Conservation (phyloP, 2,329 filamentous ascomycete species). For the Karstenula rhodostoma region DNA sequence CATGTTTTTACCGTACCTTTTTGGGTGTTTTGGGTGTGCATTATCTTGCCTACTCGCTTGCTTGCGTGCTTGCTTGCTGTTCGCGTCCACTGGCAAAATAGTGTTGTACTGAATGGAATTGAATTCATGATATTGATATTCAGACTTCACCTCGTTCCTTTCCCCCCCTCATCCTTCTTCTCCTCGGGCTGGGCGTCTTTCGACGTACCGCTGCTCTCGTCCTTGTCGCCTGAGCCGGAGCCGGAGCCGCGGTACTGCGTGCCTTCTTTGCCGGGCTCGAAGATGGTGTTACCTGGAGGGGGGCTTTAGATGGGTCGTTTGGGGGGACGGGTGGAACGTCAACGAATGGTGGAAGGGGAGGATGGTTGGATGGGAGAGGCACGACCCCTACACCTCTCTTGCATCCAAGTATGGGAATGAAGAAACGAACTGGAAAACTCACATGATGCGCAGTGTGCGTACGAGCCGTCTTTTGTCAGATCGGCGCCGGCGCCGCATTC, state of each 20-base stretch:
- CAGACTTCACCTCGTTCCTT: no score
- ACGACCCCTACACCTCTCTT: no score
- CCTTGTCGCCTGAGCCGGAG: conserved; percentile 36
- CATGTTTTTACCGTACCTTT: neutral
- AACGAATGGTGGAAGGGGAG: neutral
- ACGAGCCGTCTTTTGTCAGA: conserved; percentile 37
- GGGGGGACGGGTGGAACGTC: neutral
- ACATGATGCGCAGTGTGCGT: conserved; percentile 42
- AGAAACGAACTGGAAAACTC: conserved; percentile 14
- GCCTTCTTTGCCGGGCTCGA: conserved; percentile 40
- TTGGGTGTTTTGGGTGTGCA: no score
- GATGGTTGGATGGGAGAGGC: neutral
- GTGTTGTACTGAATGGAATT: no score
- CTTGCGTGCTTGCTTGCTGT: no score
- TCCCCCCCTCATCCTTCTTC: neutral
- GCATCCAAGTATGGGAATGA: neutral
- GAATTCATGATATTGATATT: neutral
- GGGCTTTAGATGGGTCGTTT: no score
- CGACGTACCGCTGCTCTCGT: conserved; percentile 25
- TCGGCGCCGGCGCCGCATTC: conserved; percentile 40
- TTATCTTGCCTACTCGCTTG: no score
- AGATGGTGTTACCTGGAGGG: conserved; percentile 39
- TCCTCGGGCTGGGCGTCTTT: conserved; percentile 13
- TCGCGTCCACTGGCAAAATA: no score
- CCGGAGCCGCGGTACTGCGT: conserved; percentile 35